Percentiles rank a stretch among this genome's conserved stretches.
Evolutionary conservation across 2,329 filamentous ascomycete species (phyloP).

Genomic region (Macroventuria anomochaeta): DNA sequence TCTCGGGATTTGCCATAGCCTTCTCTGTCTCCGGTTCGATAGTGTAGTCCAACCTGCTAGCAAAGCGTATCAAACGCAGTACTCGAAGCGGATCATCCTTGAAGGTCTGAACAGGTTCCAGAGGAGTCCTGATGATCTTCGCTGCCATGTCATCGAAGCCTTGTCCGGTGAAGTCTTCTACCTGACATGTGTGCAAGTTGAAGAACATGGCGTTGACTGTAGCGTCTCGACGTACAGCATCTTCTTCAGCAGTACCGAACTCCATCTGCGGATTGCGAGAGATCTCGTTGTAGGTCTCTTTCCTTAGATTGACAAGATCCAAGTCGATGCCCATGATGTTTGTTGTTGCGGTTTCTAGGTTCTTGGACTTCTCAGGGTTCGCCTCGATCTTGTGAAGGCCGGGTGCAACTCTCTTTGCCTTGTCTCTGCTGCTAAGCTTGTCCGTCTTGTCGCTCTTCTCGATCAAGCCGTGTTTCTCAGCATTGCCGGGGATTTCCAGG

Average conservation of each 20-base stretch:
- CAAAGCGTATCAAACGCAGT: conserved; percentile 85
- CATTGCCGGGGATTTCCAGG: conserved; percentile 66
- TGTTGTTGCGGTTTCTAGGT: conserved; percentile 89
- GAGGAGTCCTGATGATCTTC: conserved; percentile 79
- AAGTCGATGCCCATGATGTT: conserved; percentile 85
- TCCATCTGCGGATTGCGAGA: conserved; percentile 92
- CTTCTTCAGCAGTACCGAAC: conserved; percentile 89
- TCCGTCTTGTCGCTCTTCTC: conserved; percentile 46
- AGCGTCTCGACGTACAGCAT: conserved; percentile 86
- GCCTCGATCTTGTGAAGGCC: conserved; percentile 86
- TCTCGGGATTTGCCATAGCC: conserved; percentile 80
- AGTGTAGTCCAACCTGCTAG: conserved; percentile 78
- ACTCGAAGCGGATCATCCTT: conserved; percentile 91
- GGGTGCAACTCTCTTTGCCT: conserved; percentile 66
- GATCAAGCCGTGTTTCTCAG: conserved; percentile 64
- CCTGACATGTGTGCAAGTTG: conserved; percentile 77
- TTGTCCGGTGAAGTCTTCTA: conserved; percentile 83
- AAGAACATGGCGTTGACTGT: conserved; percentile 97
- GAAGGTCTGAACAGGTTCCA: conserved; percentile 90
- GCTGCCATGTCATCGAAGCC: conserved; percentile 77
- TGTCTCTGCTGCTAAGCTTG: conserved; percentile 51
- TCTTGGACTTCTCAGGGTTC: conserved; percentile 96
- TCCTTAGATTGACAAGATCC: conserved; percentile 92
- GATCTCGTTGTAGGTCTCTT: conserved; percentile 87
- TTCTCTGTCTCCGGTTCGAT: conserved; percentile 74